Evolutionary conservation across 257 asterid genomes (phyloP), one percentile per base, ranked within the genome.

Genomic region (Solanum tarapatanum): DNA sequence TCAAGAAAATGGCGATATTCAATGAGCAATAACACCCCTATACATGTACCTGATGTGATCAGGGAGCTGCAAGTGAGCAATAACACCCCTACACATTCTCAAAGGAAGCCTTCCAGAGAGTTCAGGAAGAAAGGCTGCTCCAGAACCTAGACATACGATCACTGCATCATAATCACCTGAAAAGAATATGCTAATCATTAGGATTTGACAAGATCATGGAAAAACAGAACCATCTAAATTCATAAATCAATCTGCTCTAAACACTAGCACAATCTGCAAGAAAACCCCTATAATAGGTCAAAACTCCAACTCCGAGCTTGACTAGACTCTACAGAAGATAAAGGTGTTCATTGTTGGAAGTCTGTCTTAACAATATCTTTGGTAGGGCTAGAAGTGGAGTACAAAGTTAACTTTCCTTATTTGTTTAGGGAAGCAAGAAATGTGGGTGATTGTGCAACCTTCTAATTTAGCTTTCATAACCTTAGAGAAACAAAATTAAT

Each of bases 81-180:
- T 93, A 66, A 96, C 89, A 83, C 99, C 99, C 91, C 99, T 90
- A 88, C 99, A 96, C n/a, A 93, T 87, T 90, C 99, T 94, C 88
- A 97, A 86, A 24, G 99, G 99, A 86, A 96, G 93, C 90, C 90
- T 96, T 87, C 92, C 96, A 8, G 91, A 87, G 24, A 97, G 93
- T 89, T 95, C 98, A 0, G 98, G 96, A 35, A 96, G 88, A 91
- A 94, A 96, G 23, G 92, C 93, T 73, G 98, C 94, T 86, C 94
- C 90, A 55, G 98, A 98, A 87, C 99, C 99, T 13, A 95, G 93
- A 91, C 99, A 96, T 88, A 96, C 83, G 82, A 97, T 90, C 88
- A 97, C 98, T 21, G 96, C 98, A 90, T 95, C 90, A 21, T 94
- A 95, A 60, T 93, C 96, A 83, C 98, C 99, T 95, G 96, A 84